phyloP scores from a whole-genome alignment of 495 filamentous ascomycete genomes.

The Durotheca rogersii region DNA sequence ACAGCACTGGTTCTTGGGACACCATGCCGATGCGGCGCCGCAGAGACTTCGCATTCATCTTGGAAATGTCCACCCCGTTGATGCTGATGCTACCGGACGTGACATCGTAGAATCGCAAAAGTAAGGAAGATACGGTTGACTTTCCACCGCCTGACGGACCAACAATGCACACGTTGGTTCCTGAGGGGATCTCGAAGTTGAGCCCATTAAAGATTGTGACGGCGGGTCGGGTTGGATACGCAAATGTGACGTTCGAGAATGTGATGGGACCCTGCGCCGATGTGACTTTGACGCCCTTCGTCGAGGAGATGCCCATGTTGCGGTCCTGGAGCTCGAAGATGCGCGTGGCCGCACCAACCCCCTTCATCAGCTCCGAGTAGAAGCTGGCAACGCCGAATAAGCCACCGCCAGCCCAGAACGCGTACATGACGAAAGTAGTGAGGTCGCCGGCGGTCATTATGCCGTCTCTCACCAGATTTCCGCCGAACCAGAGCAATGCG shows the following conservation, averaged over 20 bases:
- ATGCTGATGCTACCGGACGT: slow-evolving; percentile 77
- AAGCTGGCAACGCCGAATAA: slow-evolving; percentile 93
- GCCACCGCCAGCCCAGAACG: slow-evolving; percentile 85
- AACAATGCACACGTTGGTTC: slow-evolving; percentile 93
- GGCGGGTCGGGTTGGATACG: slow-evolving; percentile 86
- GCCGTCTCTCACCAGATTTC: slow-evolving; percentile 82
- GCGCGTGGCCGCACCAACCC: slow-evolving; percentile 90
- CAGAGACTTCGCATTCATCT: slow-evolving; percentile 93
- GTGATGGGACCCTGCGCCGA: slow-evolving; percentile 85
- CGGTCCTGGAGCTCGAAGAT: slow-evolving; percentile 96
- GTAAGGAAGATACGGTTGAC: slow-evolving; percentile 83
- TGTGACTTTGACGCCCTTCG: slow-evolving; percentile 69
- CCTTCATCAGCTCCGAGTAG: slow-evolving; percentile 98
- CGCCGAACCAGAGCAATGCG: slow-evolving; percentile 86
- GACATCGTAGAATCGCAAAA: slow-evolving; percentile 89
- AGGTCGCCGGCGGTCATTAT: slow-evolving; percentile 87
- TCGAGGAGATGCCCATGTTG: slow-evolving; percentile 79
- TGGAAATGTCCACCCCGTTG: slow-evolving; percentile 76
- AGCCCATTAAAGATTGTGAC: slow-evolving; percentile 88
- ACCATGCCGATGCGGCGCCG: slow-evolving; percentile 93
- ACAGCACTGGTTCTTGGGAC: slow-evolving; percentile 91
- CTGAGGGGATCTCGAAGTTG: slow-evolving; percentile 86
- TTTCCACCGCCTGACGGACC: slow-evolving; percentile 95
- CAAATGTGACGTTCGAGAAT: slow-evolving; percentile 81
- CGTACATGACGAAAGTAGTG: slow-evolving; percentile 98